phyloP scores from a whole-genome alignment of 1,284 basidiomycete genomes.

The Laetiporus sulphureus region DNA sequence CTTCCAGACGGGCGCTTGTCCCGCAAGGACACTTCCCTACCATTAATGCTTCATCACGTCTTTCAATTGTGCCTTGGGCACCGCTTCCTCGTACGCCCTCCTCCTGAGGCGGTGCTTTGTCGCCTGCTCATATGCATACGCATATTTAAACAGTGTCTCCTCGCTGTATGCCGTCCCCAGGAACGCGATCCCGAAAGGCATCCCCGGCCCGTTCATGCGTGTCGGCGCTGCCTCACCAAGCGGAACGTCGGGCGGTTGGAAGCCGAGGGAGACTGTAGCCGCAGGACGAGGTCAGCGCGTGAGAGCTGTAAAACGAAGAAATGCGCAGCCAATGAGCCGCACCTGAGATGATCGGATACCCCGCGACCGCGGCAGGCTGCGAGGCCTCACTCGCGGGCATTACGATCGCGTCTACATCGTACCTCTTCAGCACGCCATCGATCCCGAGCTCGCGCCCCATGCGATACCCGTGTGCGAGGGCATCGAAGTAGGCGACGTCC shows the following conservation, averaged over 20 bases:
- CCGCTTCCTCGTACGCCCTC: conserved; percentile 35
- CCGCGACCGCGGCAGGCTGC: conserved; percentile 32
- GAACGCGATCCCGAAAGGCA: conserved; percentile 46
- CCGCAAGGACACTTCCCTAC: not conserved
- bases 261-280: conserved; percentile 45
- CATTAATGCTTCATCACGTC: conserved; percentile 26
- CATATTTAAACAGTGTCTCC: conserved; percentile 38
- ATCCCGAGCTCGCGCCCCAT: conserved; percentile 37
- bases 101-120: conserved; percentile 37
- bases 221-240: conserved; percentile 27
- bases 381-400: conserved; percentile 31
- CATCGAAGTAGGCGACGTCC: conserved; percentile 29
- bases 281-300: not conserved
- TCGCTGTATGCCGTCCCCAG: conserved; percentile 46
- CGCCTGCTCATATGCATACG: conserved; percentile 50
- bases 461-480: conserved; percentile 29
- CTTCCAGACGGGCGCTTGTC: no score
- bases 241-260: conserved; percentile 30
- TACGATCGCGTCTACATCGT: conserved; percentile 38
- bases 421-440: conserved; percentile 35
- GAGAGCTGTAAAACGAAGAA: not conserved
- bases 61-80: conserved; percentile 40
- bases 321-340: not conserved
- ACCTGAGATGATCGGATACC: conserved; percentile 37
- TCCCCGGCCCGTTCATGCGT: conserved; percentile 30